These are phyloP conservation scores for Cymbopogon citratus DNA, from an alignment of 176 grass and related monocot genomes.

Conservation along the genomic window DNA sequence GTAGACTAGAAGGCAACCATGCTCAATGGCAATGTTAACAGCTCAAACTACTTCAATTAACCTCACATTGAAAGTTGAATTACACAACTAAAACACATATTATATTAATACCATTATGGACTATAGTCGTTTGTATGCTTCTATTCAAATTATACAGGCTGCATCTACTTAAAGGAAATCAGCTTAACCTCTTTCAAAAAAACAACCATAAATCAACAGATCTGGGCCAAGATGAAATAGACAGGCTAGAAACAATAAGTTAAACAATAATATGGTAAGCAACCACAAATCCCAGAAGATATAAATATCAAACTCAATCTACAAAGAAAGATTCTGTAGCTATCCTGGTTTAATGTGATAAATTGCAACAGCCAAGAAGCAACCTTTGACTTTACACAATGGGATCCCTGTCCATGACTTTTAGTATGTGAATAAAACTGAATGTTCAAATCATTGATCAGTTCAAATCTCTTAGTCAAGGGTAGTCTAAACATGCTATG, in stretches of 20 bases:
- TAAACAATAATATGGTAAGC: slow-evolving; percentile 2
- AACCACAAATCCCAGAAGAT: neutral
- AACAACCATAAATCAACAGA: neutral
- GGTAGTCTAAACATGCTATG: neutral
- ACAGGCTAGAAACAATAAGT: neutral
- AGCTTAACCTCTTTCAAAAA: slow-evolving; percentile 3
- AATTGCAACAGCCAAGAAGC: neutral
- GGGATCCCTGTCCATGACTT: neutral
- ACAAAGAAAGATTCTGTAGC: neutral
- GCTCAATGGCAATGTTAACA: neutral
- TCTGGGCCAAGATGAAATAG: neutral
- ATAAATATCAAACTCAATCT: neutral
- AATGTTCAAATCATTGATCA: neutral
- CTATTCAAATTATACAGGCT: neutral
- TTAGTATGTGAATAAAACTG: neutral
- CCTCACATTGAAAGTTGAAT: slow-evolving; percentile 10
- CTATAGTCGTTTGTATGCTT: neutral
- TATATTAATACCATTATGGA: neutral
- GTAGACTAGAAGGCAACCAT: neutral
- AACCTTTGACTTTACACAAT: neutral
- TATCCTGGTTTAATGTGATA: neutral
- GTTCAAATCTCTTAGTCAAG: slow-evolving; percentile 26
- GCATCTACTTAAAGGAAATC: slow-evolving; percentile 10
- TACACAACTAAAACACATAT: slow-evolving; percentile 13
- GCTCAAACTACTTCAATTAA: neutral